Conservation (phyloP, 345 rosid genomes). For the Cardamine chenopodiifolia region DNA sequence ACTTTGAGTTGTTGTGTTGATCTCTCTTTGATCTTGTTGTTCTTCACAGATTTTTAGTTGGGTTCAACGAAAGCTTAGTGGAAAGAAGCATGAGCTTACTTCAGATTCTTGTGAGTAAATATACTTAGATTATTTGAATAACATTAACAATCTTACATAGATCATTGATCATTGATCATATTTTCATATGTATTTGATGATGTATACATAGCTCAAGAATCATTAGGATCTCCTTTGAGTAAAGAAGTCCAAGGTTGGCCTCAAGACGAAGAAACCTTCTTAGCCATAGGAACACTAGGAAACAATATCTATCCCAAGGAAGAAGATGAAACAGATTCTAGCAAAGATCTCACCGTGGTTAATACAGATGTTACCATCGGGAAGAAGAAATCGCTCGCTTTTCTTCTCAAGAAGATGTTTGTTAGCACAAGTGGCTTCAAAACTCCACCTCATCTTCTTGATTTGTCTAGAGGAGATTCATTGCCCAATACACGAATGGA, state of each 20-base stretch:
- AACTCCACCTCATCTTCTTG: constrained; percentile 49
- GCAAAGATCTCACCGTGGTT: constrained; percentile 32
- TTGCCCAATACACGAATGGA: constrained; percentile 60
- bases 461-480: constrained; percentile 51
- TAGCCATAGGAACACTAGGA: constrained; percentile 88
- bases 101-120: constrained; percentile 48
- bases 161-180: constrained; percentile 36
- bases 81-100: constrained; percentile 35
- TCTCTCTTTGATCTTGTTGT: constrained; percentile 11
- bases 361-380: constrained; percentile 35
- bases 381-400: constrained; percentile 56
- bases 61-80: constrained; percentile 67
- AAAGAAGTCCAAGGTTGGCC: constrained; percentile 75
- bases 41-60: constrained; percentile 68
- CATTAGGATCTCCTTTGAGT: constrained; percentile 38
- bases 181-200: constrained; percentile 15
- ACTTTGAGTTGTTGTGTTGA: background rate
- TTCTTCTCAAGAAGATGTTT: constrained; percentile 71
- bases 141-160: background rate
- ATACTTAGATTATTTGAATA: background rate
- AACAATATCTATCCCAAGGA: constrained; percentile 43
- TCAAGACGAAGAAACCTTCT: constrained; percentile 50
- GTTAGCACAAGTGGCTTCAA: constrained; percentile 63
- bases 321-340: constrained; percentile 28
- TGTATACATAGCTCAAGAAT: constrained; percentile 36